Conservation (phyloP, 2,329 filamentous ascomycete species). For the Botrytis fabae region DNA sequence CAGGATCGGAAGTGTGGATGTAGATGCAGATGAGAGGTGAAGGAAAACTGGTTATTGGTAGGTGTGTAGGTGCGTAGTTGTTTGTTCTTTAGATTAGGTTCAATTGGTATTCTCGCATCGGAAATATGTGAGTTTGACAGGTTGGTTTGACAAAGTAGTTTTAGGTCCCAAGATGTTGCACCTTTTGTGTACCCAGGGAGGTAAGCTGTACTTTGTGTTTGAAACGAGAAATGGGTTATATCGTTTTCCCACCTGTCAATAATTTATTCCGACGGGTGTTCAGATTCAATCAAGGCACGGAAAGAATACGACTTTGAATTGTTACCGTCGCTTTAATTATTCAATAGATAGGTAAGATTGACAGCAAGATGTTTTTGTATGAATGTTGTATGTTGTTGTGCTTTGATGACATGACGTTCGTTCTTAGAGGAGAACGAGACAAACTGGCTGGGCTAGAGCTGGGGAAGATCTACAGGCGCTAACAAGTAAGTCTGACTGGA, state of each 20-base stretch:
- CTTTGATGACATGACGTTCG: slow-evolving; percentile 3
- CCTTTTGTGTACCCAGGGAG: background rate
- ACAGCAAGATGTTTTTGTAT: background rate
- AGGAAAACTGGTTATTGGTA: slow-evolving; percentile 19
- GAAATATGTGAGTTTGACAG: slow-evolving; percentile 19
- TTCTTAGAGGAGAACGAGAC: background rate
- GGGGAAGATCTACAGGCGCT: slow-evolving; percentile 2
- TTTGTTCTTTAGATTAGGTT: background rate
- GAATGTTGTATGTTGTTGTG: background rate
- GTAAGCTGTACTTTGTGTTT: slow-evolving; percentile 1
- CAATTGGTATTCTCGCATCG: background rate
- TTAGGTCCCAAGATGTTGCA: slow-evolving; percentile 10
- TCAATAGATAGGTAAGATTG: background rate
- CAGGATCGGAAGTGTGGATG: slow-evolving; percentile 14
- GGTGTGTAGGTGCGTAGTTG: slow-evolving; percentile 5
- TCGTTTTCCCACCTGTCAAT: slow-evolving; percentile 7
- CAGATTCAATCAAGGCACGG: background rate
- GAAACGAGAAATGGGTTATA: slow-evolving; percentile 3
- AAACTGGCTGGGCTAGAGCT: too few relatives aligned
- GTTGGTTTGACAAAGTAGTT: slow-evolving; percentile 13
- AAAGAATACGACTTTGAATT: background rate
- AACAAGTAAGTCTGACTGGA: background rate
- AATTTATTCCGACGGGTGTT: slow-evolving; percentile 10
- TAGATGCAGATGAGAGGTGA: background rate
- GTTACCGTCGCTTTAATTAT: background rate